These are phyloP conservation scores for Stentor roeselii DNA, from an alignment of 73 alveolate genomes.

Conservation along the genomic window DNA sequence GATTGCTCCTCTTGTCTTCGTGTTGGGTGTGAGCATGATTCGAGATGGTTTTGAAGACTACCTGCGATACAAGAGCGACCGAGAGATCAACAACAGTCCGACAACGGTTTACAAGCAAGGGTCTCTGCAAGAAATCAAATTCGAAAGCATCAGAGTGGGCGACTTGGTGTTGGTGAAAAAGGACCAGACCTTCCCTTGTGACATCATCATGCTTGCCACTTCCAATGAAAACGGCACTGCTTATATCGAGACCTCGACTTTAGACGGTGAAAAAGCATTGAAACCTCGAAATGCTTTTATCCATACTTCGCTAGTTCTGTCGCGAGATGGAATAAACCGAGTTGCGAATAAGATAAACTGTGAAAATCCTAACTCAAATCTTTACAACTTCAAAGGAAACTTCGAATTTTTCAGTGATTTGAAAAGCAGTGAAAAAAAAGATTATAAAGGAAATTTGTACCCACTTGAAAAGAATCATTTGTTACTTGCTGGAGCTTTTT, in stretches of 20 bases:
- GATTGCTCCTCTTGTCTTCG: conserved; percentile 61
- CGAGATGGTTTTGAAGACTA: conserved; percentile 92
- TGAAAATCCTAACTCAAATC: conserved; percentile 19
- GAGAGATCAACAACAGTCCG: conserved; percentile 28
- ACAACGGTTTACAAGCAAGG: conserved; percentile 38
- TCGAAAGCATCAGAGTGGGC: conserved; percentile 51
- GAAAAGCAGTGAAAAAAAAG: too few species aligned
- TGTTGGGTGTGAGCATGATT: conserved; percentile 66
- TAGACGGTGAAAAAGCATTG: conserved; percentile 98
- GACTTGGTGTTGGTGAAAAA: conserved; percentile 38
- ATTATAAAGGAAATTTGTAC: too few species aligned
- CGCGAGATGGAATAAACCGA: background rate
- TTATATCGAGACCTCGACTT: conserved; percentile 90
- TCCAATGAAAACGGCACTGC: conserved; percentile 86
- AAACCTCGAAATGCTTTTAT: conserved; percentile 67
- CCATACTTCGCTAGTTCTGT: conserved; percentile 20
- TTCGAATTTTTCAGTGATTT: background rate
- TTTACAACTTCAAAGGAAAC: background rate
- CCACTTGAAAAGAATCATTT: conserved; percentile 66
- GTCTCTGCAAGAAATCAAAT: conserved; percentile 24
- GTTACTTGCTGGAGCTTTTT: conserved; percentile 89
- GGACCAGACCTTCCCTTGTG: conserved; percentile 91
- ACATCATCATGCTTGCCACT: conserved; percentile 81
- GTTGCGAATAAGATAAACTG: background rate
- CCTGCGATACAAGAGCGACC: conserved; percentile 59